Conservation (phyloP, 371 early-diverging fungal species). For the Saksenaea oblongispora region DNA sequence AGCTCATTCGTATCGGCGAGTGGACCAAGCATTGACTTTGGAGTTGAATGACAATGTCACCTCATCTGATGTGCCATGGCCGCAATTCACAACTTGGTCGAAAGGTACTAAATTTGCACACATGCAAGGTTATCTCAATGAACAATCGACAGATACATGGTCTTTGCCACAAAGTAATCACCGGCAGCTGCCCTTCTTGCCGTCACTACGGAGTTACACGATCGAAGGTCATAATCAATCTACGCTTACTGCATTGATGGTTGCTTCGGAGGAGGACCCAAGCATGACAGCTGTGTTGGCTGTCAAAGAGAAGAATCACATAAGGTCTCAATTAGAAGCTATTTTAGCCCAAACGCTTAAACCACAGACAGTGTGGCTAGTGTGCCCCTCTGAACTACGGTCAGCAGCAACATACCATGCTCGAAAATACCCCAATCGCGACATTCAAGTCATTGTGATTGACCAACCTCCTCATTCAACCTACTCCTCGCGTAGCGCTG, state of each 20-base stretch:
- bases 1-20: background rate
- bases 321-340: conserved; percentile 27
- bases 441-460: conserved; percentile 4
- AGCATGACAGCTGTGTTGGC: conserved; percentile 18
- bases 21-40: background rate
- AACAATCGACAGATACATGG: conserved; percentile 9
- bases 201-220: conserved; percentile 17
- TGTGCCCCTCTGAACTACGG: conserved; percentile 17
- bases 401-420: background rate
- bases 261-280: background rate
- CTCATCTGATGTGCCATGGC: conserved; percentile 6
- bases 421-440: background rate
- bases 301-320: conserved; percentile 21
- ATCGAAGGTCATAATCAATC: conserved; percentile 13
- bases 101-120: too few relatives aligned
- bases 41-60: background rate
- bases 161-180: background rate
- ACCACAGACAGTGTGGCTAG: conserved; percentile 37
- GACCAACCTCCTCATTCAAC: conserved; percentile 10
- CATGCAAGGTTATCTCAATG: background rate
- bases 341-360: conserved; percentile 35
- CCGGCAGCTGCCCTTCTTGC: conserved; percentile 7
- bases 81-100: conserved; percentile 17
- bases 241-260: conserved; percentile 7
- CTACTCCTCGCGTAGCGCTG: background rate